Percentiles rank a stretch among this genome's conserved stretches.
phyloP scores from a whole-genome alignment of 1,139 yeast species.

The Hemisphaericaspora xylanilytica region DNA sequence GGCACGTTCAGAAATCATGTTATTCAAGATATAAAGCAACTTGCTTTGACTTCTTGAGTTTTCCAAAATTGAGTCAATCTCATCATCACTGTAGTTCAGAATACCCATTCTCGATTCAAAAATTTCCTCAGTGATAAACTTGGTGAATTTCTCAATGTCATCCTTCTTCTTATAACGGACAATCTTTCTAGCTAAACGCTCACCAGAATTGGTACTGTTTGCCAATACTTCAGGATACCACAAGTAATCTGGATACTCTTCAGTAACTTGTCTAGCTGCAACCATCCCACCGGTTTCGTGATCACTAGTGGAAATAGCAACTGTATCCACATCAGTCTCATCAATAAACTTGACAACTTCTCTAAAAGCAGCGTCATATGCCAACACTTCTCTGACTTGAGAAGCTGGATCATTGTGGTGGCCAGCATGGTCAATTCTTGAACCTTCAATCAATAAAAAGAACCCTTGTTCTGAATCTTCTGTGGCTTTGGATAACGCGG shows the following conservation, averaged over 20 bases:
- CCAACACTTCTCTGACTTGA: slow-evolving; percentile 44
- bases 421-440: slow-evolving; percentile 90
- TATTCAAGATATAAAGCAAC: slow-evolving; percentile 39
- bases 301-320: slow-evolving; percentile 76
- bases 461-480: slow-evolving; percentile 73
- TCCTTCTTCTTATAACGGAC: slow-evolving; percentile 22
- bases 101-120: slow-evolving; percentile 60
- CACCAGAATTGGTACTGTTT: slow-evolving; percentile 72
- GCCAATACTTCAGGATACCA: slow-evolving; percentile 80
- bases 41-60: slow-evolving; percentile 18
- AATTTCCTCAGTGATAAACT: slow-evolving; percentile 50
- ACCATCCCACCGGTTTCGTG: slow-evolving; percentile 90
- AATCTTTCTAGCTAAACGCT: slow-evolving; percentile 46
- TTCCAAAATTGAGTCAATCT: slow-evolving; percentile 35
- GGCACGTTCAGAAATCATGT: slow-evolving; percentile 66
- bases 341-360: slow-evolving; percentile 69
- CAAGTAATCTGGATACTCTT: slow-evolving; percentile 47
- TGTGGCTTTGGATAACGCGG: slow-evolving; percentile 61
- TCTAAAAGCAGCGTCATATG: slow-evolving; percentile 70
- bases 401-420: slow-evolving; percentile 75
- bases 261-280: slow-evolving; percentile 68
- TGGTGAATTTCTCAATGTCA: slow-evolving; percentile 28
- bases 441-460: slow-evolving; percentile 80
- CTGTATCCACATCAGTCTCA: slow-evolving; percentile 63
- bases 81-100: slow-evolving; percentile 49